Base-by-base conservation (phyloP, 495 filamentous ascomycete species). In the Penicillium silybi region DNA sequence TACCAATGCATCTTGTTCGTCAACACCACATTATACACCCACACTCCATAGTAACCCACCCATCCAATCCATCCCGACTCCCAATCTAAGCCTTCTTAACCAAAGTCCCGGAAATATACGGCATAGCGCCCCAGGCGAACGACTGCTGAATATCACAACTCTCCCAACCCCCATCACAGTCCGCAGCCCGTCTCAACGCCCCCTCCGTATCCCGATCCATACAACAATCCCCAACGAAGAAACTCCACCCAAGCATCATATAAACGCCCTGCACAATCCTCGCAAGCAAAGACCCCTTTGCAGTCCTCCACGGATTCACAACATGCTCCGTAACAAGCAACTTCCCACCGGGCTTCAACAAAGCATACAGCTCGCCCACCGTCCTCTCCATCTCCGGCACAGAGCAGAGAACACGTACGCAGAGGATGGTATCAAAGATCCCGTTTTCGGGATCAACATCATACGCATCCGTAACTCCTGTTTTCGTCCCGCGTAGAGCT, bases 271-370 rank as follows among this genome's bases (percentile, higher is more conserved):
- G 68, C 54, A 58, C 17, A 23, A 62, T 3, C 73, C 83, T 68
- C 40, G 80, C 83, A 54, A 68, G 72, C 65, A 76, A 66, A 40
- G 66, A 61, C 46, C 67, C 60, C 72, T 85, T 78, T 16, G 66
- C 63, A 61, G 61, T 67, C 37, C 68, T 62, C 59, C 76, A 69
- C 50, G 75, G 61, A 50, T 70, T 68, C 44, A 74, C 70, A 29
- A 90, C 84, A 70, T 92, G 88, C 73, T 92, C 88, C 39, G 80
- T 85, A 11, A 88, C 73, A 39, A 88, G 79, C 79, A 87, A 76
- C 38, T 74, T 62, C 0, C 87, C 88, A 9, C 87, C 87, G 0
- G 84, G 82, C 59, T 79, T 82, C 18, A 92, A 64, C 52, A 84
- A 70, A 3, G 57, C 48, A 67, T 88, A 90, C 47, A 90, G 58